These are phyloP conservation scores for Penicillium paradoxum DNA, from an alignment of 495 filamentous ascomycete genomes.

Conservation along the genomic window DNA sequence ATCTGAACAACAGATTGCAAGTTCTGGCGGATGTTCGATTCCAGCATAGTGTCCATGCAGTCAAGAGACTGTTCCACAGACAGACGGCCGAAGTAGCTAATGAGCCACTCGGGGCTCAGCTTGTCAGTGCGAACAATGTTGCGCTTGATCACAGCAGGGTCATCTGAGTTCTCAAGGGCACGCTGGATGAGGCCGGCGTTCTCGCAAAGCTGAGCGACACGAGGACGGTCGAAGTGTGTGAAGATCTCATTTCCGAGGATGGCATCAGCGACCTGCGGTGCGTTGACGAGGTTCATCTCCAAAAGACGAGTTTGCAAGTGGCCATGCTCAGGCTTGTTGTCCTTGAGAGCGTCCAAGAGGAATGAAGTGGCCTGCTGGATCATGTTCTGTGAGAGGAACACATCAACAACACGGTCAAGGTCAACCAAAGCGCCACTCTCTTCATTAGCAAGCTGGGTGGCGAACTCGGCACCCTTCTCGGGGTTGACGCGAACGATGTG, in stretches of 20 bases:
- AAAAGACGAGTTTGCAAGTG: constrained; percentile 88
- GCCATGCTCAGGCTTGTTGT: constrained; percentile 90
- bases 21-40: constrained; percentile 93
- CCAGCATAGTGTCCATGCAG: constrained; percentile 93
- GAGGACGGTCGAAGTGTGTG: constrained; percentile 84
- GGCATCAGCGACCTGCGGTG: constrained; percentile 94
- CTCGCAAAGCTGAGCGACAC: constrained; percentile 87
- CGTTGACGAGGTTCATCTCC: constrained; percentile 97
- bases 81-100: constrained; percentile 86
- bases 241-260: constrained; percentile 98
- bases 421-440: constrained; percentile 82
- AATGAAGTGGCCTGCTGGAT: constrained; percentile 96
- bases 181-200: constrained; percentile 80
- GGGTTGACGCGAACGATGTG: constrained; percentile 90
- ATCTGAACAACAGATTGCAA: constrained; percentile 90
- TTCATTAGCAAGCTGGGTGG: constrained; percentile 77
- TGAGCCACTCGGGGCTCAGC: constrained; percentile 83
- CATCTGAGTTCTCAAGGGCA: constrained; percentile 91
- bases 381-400: constrained; percentile 97
- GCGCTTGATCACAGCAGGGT: constrained; percentile 84
- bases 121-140: constrained; percentile 76
- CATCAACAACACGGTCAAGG: constrained; percentile 90
- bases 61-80: constrained; percentile 93
- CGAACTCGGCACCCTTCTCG: constrained; percentile 93
- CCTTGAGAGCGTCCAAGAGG: constrained; percentile 87